Evolutionary conservation across 73 alveolate species (phyloP), one percentile per base, ranked within the genome.

Genomic region (Tetrahymena borealis): DNA sequence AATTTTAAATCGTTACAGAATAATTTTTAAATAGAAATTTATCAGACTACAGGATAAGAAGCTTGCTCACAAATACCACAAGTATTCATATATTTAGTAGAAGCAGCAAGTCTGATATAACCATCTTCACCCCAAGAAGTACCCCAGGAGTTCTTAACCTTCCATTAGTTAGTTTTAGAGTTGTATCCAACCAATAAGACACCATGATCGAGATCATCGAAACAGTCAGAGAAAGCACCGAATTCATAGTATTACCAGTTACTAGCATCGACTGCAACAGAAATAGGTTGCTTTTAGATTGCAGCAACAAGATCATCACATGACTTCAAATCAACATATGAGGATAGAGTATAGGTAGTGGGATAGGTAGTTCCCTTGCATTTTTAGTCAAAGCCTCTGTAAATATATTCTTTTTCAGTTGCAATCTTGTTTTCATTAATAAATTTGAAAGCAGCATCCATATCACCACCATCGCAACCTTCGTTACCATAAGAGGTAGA

Each of bases 381-480:
- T 16, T 40, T n/a, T 92, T 79, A 95, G 32, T 91, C 96, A 18
- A 20, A 41, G 39, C 95, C 96, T 12, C 37, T 93, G 93, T 97
- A 96, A 1, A 97, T 95, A 94, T 97, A 98, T 78, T 91, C 97
- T 91, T 90, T 39, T 79, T 96, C 94, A 33, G 92, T 16, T 37
- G 90, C 94, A 32, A 93, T 32, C 7, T 96, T 96, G 32, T 78
- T 39, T 6, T 90, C 41, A 31, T 60, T 33, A 11, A 90, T 91
- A 92, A 95, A 97, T 32, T 96, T 92, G 93, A 96, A 96, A 18
- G 97, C 97, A 33, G 38, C 32, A 38, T 40, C 96, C 94, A 94
- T 91, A 90, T 91, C 93, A 39, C 98, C 98, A 33, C 98, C 98
- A 91, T 78, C 37, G 94, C 98, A 96, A 38, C 98, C 98, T 8